Conservation (phyloP, 2,329 filamentous ascomycete species). For the Paecilomyces formosus region DNA sequence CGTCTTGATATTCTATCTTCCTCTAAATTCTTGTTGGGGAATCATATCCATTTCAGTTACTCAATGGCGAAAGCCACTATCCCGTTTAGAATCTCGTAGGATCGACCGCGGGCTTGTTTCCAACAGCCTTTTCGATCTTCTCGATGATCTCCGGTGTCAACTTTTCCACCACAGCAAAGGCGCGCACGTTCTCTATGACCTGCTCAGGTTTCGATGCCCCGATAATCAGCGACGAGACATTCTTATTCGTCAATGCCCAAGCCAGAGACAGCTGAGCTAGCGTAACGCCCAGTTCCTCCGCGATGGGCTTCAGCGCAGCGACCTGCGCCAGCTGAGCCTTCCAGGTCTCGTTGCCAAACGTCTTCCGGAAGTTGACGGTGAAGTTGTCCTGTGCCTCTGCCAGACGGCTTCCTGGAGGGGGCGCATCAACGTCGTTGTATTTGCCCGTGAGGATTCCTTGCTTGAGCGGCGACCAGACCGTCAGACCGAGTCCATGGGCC, state of each 20-base stretch:
- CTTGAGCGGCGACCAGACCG: constrained; percentile 56
- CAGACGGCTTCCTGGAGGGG: constrained; percentile 52
- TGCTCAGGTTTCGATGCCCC: constrained; percentile 40
- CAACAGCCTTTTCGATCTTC: constrained; percentile 1
- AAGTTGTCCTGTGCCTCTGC: constrained; percentile 50
- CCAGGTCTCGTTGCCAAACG: constrained; percentile 35
- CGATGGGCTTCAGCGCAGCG: constrained; percentile 49
- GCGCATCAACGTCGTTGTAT: constrained; percentile 47
- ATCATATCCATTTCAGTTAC: not conserved
- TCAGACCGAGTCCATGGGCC: constrained; percentile 54
- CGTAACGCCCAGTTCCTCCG: constrained; percentile 56
- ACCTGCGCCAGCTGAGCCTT: constrained; percentile 14
- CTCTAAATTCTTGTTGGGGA: not conserved
- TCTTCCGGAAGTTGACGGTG: constrained; percentile 39
- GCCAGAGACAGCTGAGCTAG: constrained; percentile 52
- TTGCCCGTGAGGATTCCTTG: constrained; percentile 59
- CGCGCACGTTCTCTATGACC: constrained; percentile 35
- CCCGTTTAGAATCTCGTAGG: not conserved
- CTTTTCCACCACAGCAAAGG: constrained; percentile 5
- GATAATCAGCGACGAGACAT: constrained; percentile 40
- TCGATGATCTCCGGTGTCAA: constrained; percentile 10
- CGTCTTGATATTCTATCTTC: not conserved
- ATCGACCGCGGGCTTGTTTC: not conserved
- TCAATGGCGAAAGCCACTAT: not conserved
- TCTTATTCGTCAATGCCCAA: constrained; percentile 52